Percentiles rank a stretch among this genome's conserved stretches.
Conservation (phyloP, 371 early-diverging fungal species). For the Parasitella parasitica region DNA sequence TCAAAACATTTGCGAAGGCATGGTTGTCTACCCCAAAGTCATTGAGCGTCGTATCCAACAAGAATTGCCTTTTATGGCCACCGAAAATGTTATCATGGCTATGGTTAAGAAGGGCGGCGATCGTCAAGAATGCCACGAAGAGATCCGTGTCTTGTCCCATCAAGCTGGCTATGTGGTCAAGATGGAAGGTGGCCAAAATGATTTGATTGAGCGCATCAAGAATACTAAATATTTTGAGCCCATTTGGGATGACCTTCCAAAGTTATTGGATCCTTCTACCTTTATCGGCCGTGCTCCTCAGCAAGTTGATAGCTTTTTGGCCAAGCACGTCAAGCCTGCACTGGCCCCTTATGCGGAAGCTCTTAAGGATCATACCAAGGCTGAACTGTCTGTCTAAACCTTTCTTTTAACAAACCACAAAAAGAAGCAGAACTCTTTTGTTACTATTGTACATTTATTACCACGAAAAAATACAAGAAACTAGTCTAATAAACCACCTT, state of each 20-base stretch:
- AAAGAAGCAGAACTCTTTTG: background rate
- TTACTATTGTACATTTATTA: background rate
- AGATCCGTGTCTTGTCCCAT: slow-evolving; percentile 94
- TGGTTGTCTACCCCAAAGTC: slow-evolving; percentile 96
- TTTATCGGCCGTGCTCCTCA: slow-evolving; percentile 95
- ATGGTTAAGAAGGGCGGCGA: slow-evolving; percentile 97
- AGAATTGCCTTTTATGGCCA: slow-evolving; percentile 98
- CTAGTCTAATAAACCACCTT: background rate
- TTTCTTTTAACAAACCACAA: background rate
- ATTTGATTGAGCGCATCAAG: slow-evolving; percentile 89
- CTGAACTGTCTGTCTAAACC: slow-evolving; percentile 61
- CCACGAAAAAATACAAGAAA: background rate
- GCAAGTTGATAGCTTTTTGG: slow-evolving; percentile 88
- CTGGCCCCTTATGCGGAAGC: slow-evolving; percentile 73
- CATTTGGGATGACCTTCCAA: slow-evolving; percentile 73
- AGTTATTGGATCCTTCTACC: slow-evolving; percentile 86
- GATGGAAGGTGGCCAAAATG: slow-evolving; percentile 91
- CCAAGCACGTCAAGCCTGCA: slow-evolving; percentile 82
- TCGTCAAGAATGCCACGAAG: slow-evolving; percentile 95
- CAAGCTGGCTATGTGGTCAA: slow-evolving; percentile 92
- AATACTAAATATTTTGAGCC: slow-evolving; percentile 86
- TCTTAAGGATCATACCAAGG: slow-evolving; percentile 54
- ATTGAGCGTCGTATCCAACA: slow-evolving; percentile 89
- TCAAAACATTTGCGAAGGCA: slow-evolving; percentile 94
- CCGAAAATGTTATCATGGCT: slow-evolving; percentile 98